Percentiles rank a stretch among this genome's conserved stretches.
Evolutionary conservation across 192 early-diverging fungal genomes (phyloP).

Genomic region (Backusella psychrophila): DNA sequence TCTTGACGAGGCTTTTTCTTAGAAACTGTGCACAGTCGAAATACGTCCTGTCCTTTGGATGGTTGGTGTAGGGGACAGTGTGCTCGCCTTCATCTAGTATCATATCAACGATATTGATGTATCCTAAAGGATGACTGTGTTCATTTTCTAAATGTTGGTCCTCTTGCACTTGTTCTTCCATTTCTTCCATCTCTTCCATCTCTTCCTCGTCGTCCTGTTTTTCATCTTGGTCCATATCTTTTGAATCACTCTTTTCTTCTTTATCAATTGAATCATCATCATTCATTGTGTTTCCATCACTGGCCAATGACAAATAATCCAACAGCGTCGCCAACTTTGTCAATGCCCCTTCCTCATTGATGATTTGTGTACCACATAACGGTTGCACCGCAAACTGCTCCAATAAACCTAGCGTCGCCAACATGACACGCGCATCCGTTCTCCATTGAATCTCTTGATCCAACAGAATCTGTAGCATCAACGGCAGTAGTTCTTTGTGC

Average conservation of each 20-base stretch:
- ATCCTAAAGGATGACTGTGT: neutral
- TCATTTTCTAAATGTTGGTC: neutral
- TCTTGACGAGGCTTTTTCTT: neutral
- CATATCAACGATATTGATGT: neutral
- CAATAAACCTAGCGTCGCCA: neutral
- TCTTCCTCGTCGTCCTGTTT: neutral
- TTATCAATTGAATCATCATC: neutral
- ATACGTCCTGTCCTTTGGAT: neutral
- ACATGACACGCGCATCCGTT: neutral
- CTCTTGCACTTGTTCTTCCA: neutral
- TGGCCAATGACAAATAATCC: neutral
- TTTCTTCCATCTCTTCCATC: neutral
- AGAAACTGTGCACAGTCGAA: neutral
- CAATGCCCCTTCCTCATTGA: neutral
- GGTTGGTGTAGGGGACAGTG: neutral
- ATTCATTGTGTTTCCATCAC: neutral
- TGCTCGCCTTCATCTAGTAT: neutral
- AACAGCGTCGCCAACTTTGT: neutral
- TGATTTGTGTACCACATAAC: neutral
- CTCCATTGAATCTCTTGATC: neutral
- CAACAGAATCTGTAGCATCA: neutral
- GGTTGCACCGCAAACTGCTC: neutral
- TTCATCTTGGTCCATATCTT: neutral
- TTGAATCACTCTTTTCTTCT: too few relatives aligned
- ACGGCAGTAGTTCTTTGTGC: neutral